These are phyloP conservation scores for Nemania sp. DNA, from an alignment of 2,329 filamentous ascomycete genomes.

Conservation along the genomic window DNA sequence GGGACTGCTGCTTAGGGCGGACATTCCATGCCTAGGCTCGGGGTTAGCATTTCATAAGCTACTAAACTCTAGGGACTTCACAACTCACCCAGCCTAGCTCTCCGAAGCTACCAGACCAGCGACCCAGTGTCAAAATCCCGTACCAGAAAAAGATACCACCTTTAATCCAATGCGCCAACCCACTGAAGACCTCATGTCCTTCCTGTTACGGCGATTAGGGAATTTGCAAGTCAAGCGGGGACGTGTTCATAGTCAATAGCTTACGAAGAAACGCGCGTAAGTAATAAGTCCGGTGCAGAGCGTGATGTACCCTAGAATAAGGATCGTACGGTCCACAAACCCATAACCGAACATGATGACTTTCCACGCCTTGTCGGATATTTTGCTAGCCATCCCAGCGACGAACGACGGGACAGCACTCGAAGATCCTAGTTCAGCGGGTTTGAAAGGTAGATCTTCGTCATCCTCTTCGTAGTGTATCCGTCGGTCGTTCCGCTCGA, in stretches of 20 bases:
- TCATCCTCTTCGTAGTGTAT: conserved; percentile 53
- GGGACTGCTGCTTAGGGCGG: conserved; percentile 62
- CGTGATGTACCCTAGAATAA: conserved; percentile 77
- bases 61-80: background rate
- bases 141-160: conserved; percentile 96
- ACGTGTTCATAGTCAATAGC: conserved; percentile 41
- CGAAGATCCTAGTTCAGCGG: conserved; percentile 50
- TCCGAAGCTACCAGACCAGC: conserved; percentile 88
- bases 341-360: conserved; percentile 65
- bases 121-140: conserved; percentile 81
- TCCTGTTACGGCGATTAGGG: conserved; percentile 53
- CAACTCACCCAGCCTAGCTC: conserved; percentile 78
- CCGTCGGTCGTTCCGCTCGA: conserved; percentile 44
- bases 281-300: conserved; percentile 74
- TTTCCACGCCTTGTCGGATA: conserved; percentile 61
- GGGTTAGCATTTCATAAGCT: conserved; percentile 24
- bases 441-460: conserved; percentile 46
- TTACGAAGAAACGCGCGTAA: conserved; percentile 83
- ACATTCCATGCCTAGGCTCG: conserved; percentile 76
- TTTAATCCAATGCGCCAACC: conserved; percentile 92
- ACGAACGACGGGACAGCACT: conserved; percentile 57
- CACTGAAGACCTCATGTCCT: conserved; percentile 73
- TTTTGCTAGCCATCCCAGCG: conserved; percentile 57
- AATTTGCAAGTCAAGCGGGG: background rate
- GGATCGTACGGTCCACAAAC: conserved; percentile 73